Percentiles rank a stretch among this genome's conserved stretches.
phyloP scores from a whole-genome alignment of 2,329 filamentous ascomycete species.

The Clonostachys byssicola region DNA sequence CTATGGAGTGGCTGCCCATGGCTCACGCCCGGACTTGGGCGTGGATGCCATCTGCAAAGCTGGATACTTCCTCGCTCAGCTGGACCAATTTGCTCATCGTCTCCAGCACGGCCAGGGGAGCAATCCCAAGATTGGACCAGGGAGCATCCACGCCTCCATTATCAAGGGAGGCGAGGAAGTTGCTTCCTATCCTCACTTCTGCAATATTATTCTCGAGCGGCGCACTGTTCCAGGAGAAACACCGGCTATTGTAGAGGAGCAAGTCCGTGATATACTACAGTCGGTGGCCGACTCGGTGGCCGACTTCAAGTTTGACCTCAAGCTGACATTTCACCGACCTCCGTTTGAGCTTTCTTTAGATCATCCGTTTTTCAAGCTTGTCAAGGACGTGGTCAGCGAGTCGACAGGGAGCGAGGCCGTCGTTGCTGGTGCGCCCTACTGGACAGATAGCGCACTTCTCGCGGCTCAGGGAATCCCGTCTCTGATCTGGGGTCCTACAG shows the following conservation, averaged over 20 bases:
- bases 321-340: slow-evolving; percentile 33
- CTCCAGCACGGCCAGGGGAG: slow-evolving; percentile 18
- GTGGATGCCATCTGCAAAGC: slow-evolving; percentile 44
- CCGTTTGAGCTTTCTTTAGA: slow-evolving; percentile 31
- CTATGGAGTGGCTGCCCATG: slow-evolving; percentile 33
- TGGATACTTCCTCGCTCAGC: slow-evolving; percentile 38
- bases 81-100: slow-evolving; percentile 31
- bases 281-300: slow-evolving; percentile 20
- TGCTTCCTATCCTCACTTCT: slow-evolving; percentile 45
- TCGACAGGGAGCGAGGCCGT: slow-evolving; percentile 16
- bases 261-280: slow-evolving; percentile 29
- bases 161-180: slow-evolving; percentile 46
- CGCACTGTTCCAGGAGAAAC: slow-evolving; percentile 41
- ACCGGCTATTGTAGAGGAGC: slow-evolving; percentile 21
- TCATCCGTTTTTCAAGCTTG: slow-evolving; percentile 32
- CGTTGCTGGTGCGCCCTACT: slow-evolving; percentile 28
- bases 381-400: slow-evolving; percentile 15
- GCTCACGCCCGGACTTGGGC: slow-evolving; percentile 35
- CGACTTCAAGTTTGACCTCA: slow-evolving; percentile 33
- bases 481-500: slow-evolving; percentile 40
- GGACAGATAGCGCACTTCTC: slow-evolving; percentile 45
- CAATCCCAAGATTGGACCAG: slow-evolving; percentile 21
- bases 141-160: slow-evolving; percentile 39
- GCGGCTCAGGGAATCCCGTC: slow-evolving; percentile 35
- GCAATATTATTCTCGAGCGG: slow-evolving; percentile 41